Base-by-base conservation (phyloP, 2,329 filamentous ascomycete species). In the Monilinia vaccinii-corymbosi region DNA sequence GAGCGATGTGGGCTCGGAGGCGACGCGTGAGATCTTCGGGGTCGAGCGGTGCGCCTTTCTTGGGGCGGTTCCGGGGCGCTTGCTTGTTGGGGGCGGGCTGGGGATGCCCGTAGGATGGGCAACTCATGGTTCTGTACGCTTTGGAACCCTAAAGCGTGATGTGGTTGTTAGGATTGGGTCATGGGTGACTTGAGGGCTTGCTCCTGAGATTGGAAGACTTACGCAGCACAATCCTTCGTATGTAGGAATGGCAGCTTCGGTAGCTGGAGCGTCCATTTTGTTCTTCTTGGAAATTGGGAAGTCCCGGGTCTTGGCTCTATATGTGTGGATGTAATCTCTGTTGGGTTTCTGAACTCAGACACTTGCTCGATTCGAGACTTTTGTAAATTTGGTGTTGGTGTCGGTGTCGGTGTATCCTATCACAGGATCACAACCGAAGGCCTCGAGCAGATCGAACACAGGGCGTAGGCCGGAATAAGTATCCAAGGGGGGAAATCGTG, bases 11-110 rank as follows among this genome's bases (percentile, higher is more conserved):
- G 13, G 76, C 64, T 52, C 75, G 74, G 28, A 86, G 74, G 21
- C 81, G 78, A 36, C 78, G 75, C 13, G 77, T 75, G 32, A 86
- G 71, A 59, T 86, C 82, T 32, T 79, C 76, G 0, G 83, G 75
- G 62, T 85, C 81, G 49, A 85, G 73, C 21, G 76, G 73, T 36
- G 74, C 64, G 18, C 64, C 66, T 56, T 66, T 61, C 52, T 70
- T 71, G 25, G 61, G 68, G 32, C 70, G 71, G 49, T 36, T 32
- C 53, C 59, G 67, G 28, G 56, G 60, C 2, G 47, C 62, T 36
- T 62, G 65, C 31, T 59, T 3, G 3, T 46, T 31, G 32, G 21
- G n/a, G n/a, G n/a, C 16, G 5, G 36, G 31, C 16, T 53, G 25
- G 18, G 18, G n/a, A 32, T 44, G 49, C 4, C 67, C 61, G 18